Base-by-base conservation (phyloP, 1,284 basidiomycete species). In the Ganoderma lingzhi region DNA sequence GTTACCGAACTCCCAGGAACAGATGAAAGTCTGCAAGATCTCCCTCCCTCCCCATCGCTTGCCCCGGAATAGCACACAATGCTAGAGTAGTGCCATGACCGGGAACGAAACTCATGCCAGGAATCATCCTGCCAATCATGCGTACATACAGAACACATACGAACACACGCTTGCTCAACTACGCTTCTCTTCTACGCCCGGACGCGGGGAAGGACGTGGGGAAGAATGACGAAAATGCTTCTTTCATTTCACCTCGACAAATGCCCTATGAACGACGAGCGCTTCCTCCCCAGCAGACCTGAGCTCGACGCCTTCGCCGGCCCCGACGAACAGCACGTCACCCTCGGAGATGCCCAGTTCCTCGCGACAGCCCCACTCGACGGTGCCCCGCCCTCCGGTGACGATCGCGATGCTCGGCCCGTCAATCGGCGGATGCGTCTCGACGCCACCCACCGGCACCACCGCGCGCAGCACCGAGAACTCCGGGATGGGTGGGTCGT, bases 401-500 rank as follows among this genome's bases (percentile, higher is more conserved):
- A 93, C 88, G 68, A 99, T 90, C 28, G 88, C 82, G 62, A 99
- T 87, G 76, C 94, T 96, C 4, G 98, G 98, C 0, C 97, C 98
- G 1, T 90, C 86, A 17, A 99, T 80, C 1, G 83, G 79, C 8
- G 80, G 81, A 70, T 95, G 92, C 39, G 75, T 78, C 78, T 93
- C 93, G 5, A 73, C 78, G 66, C 83, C 80, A 10, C 83, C 84
- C 0, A 81, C 73, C 0, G 78, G 75, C 6, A 98, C 78, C 51
- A 84, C 83, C 12, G 90, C 84, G 39, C 89, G 86, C 8, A 97
- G 84, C 14, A 99, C 96, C 12, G 92, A 90, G 82, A 99, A 99
- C 80, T 99, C 98, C 45, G 92, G 91, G 76, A 98, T 94, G 0
- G 98, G 97, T 10, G 98, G 98, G 78, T 98, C 90, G 82, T 98